Evolutionary conservation across 2,329 filamentous ascomycete species (phyloP).

Genomic region (Biscogniauxia sp.): DNA sequence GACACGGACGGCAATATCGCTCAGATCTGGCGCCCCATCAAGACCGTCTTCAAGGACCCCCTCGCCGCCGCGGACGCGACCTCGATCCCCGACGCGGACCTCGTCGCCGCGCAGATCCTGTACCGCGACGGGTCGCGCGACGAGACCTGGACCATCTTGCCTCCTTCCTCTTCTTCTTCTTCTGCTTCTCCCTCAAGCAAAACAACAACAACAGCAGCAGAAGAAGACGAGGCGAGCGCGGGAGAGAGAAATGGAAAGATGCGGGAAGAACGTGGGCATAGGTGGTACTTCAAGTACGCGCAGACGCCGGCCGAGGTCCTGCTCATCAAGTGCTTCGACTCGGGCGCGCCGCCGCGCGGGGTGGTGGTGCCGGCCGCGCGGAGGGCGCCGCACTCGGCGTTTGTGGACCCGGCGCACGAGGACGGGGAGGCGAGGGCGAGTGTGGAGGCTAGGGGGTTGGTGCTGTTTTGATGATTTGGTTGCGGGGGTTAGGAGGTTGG

Average conservation of each 20-base stretch:
- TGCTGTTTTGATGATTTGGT: constrained; percentile 43
- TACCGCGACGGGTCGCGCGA: constrained; percentile 31
- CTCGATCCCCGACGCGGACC: constrained; percentile 38
- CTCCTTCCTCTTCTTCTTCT: constrained; percentile 21
- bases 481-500: no score
- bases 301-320: constrained; percentile 51
- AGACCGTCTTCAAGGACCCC: constrained; percentile 44
- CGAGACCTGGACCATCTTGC: constrained; percentile 39
- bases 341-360: no score
- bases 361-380: constrained; percentile 44
- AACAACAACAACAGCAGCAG: no score
- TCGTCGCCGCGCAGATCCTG: constrained; percentile 37
- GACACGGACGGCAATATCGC: neutral
- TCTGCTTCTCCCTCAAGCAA: no score
- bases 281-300: constrained; percentile 51
- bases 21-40: constrained; percentile 47
- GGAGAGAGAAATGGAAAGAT: no score
- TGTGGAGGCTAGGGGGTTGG: constrained; percentile 53
- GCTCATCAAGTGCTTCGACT: constrained; percentile 60
- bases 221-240: no score
- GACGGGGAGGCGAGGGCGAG: constrained; percentile 46
- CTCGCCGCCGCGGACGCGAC: constrained; percentile 39
- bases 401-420: constrained; percentile 47
- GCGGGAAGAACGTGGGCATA: constrained; percentile 24
- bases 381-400: constrained; percentile 52